Evolutionary conservation across 352 stramenopile genomes (phyloP), one percentile per base, ranked within the genome.

Genomic region (Aphanomyces astaci): DNA sequence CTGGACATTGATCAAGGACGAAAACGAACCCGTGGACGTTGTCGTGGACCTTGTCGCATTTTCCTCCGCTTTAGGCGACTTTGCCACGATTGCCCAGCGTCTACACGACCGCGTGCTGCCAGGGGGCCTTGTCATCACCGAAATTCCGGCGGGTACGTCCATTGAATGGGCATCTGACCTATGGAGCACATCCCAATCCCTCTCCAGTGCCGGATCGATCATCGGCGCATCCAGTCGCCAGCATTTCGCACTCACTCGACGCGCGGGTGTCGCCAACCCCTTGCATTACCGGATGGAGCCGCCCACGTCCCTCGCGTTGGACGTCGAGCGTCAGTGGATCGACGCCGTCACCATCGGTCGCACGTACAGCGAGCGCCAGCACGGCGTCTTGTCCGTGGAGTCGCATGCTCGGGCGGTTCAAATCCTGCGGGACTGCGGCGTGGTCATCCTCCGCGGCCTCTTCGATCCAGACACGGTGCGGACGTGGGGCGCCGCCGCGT

Each of bases 291-390:
- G 56, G 2, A 19, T 65, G 19, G 56, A 65, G 5, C 56, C 31
- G 10, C 32, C 56, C 1, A 65, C 56, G 25, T n/a, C 56, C 17
- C 32, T 48, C 22, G 25, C 32, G 19, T 24, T 65, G 5, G 56
- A 65, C 56, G 22, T 36, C 56, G 56, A 65, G 39, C 56, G 56
- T 11, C 22, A 65, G 22, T 65, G 56, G 56, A 31, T 65, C 39
- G 56, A 65, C 36, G 22, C 32, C 2, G 56, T 65, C 40, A 65
- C 56, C 17, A 27, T 65, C 39, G 36, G 32, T n/a, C 36, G 32
- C 1, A 53, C 36, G 19, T 22, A 10, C 31, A 52, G 19, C 32
- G 56, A 65, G 56, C 56, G 56, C 7, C 11, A n/a, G 36, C 56
- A 65, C 27, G 56, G 56, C 25, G 56, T 46, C 10, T 22, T 65